These are phyloP conservation scores for Rosa persica DNA, from an alignment of 306 rosid species.

Conservation along the genomic window DNA sequence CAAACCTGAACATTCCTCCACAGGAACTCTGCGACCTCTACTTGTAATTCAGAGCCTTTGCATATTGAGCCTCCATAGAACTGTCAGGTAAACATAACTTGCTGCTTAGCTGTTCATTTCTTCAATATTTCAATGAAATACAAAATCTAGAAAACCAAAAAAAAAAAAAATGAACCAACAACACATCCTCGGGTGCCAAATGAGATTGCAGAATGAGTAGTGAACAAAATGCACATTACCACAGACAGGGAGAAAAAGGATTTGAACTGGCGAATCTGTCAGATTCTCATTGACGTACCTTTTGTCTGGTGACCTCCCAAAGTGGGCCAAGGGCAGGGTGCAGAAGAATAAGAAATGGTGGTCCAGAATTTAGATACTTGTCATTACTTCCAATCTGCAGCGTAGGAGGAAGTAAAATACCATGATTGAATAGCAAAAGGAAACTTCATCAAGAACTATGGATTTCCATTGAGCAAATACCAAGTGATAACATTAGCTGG, in stretches of 20 bases:
- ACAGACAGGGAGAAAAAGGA: neutral
- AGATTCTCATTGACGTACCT: conserved; percentile 42
- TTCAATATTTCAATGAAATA: neutral
- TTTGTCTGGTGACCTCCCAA: conserved; percentile 93
- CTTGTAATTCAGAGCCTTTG: conserved; percentile 81
- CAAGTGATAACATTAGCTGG: conserved; percentile 16
- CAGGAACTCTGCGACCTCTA: conserved; percentile 85
- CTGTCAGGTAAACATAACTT: conserved; percentile 39
- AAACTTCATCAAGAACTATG: conserved; percentile 3
- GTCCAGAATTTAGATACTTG: conserved; percentile 70
- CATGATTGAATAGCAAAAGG: neutral
- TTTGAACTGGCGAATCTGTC: neutral
- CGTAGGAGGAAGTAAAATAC: conserved; percentile 20
- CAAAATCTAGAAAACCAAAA: neutral
- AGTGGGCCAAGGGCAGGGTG: conserved; percentile 99
- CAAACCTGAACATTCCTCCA: conserved; percentile 92
- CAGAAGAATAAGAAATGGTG: conserved; percentile 88
- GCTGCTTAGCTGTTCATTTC: conserved; percentile 11
- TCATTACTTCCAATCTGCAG: conserved; percentile 78
- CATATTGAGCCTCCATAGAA: conserved; percentile 83
- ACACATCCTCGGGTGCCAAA: neutral
- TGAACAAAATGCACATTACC: neutral
- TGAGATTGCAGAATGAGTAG: neutral
- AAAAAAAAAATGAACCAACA: neutral
- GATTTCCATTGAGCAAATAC: conserved; percentile 2